These are phyloP conservation scores for Amanita rubescens DNA, from an alignment of 768 basidiomycete genomes.

Conservation along the genomic window DNA sequence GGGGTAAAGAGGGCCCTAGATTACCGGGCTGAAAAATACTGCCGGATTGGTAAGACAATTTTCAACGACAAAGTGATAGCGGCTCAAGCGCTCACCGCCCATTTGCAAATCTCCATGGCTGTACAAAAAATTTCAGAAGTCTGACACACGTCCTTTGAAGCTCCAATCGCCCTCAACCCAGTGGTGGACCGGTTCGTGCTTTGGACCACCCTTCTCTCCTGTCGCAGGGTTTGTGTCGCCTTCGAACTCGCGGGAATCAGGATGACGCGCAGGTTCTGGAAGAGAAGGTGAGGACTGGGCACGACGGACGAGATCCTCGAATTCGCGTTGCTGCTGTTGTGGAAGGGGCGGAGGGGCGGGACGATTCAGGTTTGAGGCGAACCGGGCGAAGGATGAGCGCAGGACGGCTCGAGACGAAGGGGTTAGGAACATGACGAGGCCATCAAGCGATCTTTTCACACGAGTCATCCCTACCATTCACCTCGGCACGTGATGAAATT, in stretches of 20 bases:
- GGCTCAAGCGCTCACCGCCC: neutral
- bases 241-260: conserved; percentile 67
- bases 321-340: conserved; percentile 70
- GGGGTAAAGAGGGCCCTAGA: too few relatives aligned
- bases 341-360: conserved; percentile 77
- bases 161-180: conserved; percentile 81
- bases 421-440: neutral
- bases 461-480: too few relatives aligned
- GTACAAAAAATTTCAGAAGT: conserved; percentile 44
- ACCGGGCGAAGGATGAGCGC: neutral
- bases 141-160: conserved; percentile 81
- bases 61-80: neutral
- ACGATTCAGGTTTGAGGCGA: conserved; percentile 33
- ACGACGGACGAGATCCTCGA: conserved; percentile 72
- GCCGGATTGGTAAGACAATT: neutral
- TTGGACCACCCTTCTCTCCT: conserved; percentile 84
- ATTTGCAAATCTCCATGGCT: too few relatives aligned
- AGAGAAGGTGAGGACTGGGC: conserved; percentile 37
- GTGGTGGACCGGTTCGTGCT: conserved; percentile 67
- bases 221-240: conserved; percentile 78
- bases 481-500: neutral
- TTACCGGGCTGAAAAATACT: too few relatives aligned
- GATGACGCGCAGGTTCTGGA: conserved; percentile 48
- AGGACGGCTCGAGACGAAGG: too few relatives aligned
- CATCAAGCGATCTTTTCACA: too few relatives aligned